Percentiles rank a stretch among this genome's conserved stretches.
phyloP scores from a whole-genome alignment of 2,329 filamentous ascomycete species.

The Penicillium sp. region DNA sequence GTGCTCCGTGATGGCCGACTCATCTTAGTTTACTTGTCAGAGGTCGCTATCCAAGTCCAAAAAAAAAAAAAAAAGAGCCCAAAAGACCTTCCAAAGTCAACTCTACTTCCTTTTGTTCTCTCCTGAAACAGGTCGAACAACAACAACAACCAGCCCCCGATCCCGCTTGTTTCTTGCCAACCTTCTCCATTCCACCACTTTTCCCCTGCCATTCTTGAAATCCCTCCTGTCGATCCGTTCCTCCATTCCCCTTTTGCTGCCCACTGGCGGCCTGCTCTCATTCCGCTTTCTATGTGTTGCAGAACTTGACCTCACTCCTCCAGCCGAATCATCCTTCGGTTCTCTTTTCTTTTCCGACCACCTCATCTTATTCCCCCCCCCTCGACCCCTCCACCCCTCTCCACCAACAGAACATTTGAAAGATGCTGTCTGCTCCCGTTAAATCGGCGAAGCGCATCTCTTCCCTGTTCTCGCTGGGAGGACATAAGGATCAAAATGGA shows the following conservation, averaged over 20 bases:
- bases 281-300: conserved; percentile 17
- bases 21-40: background rate
- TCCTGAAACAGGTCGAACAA: background rate
- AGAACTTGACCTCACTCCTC: conserved; percentile 7
- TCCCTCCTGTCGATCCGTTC: conserved; percentile 40
- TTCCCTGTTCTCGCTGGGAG: conserved; percentile 43
- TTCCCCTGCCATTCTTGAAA: conserved; percentile 27
- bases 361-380: conserved; percentile 3
- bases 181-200: background rate
- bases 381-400: conserved; percentile 2
- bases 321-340: conserved; percentile 16
- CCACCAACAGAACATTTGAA: conserved; percentile 8
- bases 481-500: conserved; percentile 32
- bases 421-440: conserved; percentile 40
- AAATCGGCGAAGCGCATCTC: conserved; percentile 46
- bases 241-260: conserved; percentile 10
- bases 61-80: conserved; percentile 4
- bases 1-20: conserved; percentile 2
- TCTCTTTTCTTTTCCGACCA: conserved; percentile 7
- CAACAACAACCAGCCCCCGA: background rate
- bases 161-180: background rate
- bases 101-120: conserved; percentile 8
- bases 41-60: background rate
- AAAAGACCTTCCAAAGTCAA: background rate
- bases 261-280: conserved; percentile 4